Evolutionary conservation across 805 yeast species (phyloP).

Genomic region (Saccharomycopsis microspora): DNA sequence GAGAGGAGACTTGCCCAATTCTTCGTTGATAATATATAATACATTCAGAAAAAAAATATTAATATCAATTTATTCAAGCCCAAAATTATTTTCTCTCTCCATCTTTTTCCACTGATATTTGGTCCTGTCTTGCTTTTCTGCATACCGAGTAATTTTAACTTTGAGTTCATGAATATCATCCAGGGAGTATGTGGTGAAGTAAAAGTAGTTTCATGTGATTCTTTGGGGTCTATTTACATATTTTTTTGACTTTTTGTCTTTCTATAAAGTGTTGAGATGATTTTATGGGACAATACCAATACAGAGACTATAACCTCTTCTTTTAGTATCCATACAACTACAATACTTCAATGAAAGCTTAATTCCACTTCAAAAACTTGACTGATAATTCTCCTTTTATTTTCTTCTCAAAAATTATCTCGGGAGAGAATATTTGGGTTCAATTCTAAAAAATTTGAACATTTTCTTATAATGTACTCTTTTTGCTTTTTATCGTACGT

Average conservation of each 20-base stretch:
- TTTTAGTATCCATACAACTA: conserved; percentile 1
- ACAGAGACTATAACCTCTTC: conserved; percentile 51
- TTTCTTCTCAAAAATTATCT: too few relatives aligned
- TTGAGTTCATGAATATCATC: conserved; percentile 50
- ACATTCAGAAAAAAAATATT: conserved; percentile 37
- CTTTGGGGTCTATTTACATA: conserved; percentile 49
- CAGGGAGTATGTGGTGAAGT: conserved; percentile 84
- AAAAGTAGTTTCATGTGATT: conserved; percentile 86
- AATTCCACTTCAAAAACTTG: too few relatives aligned
- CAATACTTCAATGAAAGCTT: too few relatives aligned
- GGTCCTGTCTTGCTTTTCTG: conserved; percentile 73
- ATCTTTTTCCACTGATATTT: conserved; percentile 77
- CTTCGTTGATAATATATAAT: conserved; percentile 23
- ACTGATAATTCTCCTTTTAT: too few relatives aligned
- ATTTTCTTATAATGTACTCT: neutral
- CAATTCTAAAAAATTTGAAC: too few relatives aligned
- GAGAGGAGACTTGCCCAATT: neutral
- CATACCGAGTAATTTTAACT: conserved; percentile 37
- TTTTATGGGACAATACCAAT: conserved; percentile 71
- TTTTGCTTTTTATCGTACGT: conserved; percentile 5
- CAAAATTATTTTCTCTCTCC: conserved; percentile 80
- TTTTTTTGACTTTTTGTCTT: too few relatives aligned
- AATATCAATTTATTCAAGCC: conserved; percentile 66
- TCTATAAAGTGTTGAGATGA: conserved; percentile 40
- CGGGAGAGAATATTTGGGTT: too few relatives aligned